Evolutionary conservation across 371 early-diverging fungal genomes (phyloP), one percentile per base, ranked within the genome.

Genomic region (Mortierella sp.): DNA sequence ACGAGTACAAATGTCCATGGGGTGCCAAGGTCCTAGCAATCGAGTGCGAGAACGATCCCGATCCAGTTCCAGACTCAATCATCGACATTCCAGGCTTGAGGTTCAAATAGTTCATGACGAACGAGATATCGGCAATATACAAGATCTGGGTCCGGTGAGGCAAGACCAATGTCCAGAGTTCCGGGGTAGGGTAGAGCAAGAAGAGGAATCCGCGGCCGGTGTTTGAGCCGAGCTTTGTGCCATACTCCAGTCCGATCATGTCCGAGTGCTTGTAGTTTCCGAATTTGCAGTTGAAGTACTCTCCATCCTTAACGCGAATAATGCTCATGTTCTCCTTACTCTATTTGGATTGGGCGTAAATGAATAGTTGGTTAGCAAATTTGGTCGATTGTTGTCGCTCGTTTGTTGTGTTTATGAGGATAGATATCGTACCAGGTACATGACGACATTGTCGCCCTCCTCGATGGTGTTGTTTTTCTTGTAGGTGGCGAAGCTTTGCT

Each of bases 91-190:
- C 98, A 6, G 98, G 98, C 75, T 91, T 93, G 77, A 98, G 88
- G 72, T 97, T 96, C 44, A 99, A 91, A 76, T 91, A 90, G 46
- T 92, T 84, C 18, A 94, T 93, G 51, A 98, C 96, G 70, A 97
- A 94, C 21, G 98, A 94, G 80, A 98, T 98, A 85, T 99, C 99
- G 32, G 98, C 94, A 75, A 93, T 84, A 81, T 99, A 99, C 44
- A 99, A 88, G 72, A 99, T 99, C 89, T 98, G 99, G 11, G 99
- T 99, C 73, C 99, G 94, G 87, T 99, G 99, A 21, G 98, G 97
- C 44, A 99, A 89, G 24, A 93, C 91, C 74, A 93, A 88, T 2
- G 99, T 98, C 99, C 99, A 99, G 46, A 98, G 92, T 79, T 98
- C 99, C 4, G 98, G 98, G 11, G 98, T 98, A 24, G 98, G 98